A percentile compares a stretch with the other conserved stretches of the same genome.
Evolutionary conservation across 305 asterid species (phyloP).

Genomic region (Euphrasia arctica): DNA sequence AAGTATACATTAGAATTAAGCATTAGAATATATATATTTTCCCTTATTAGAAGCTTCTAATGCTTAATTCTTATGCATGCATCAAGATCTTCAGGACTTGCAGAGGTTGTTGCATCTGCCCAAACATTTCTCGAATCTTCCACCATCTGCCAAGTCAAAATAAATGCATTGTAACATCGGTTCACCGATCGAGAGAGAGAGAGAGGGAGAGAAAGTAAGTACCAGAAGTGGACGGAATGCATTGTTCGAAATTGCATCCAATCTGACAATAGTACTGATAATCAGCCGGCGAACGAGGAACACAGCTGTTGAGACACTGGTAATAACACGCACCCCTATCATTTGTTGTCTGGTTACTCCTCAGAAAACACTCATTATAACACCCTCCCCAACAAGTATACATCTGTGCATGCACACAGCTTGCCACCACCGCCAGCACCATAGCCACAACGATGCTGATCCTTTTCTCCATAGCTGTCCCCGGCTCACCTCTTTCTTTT

Average conservation of each 20-base stretch:
- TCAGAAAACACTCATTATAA: slow-evolving; percentile 31
- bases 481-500: not conserved
- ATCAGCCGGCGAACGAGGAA: slow-evolving; percentile 28
- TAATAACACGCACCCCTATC: slow-evolving; percentile 25
- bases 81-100: slow-evolving; percentile 24
- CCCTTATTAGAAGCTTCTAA: too few species aligned
- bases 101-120: slow-evolving; percentile 36
- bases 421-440: slow-evolving; percentile 20
- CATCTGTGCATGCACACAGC: slow-evolving; percentile 22
- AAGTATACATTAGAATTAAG: too few species aligned
- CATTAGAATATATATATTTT: too few species aligned
- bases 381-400: slow-evolving; percentile 43
- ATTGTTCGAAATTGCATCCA: slow-evolving; percentile 38
- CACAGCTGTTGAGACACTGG: slow-evolving; percentile 31
- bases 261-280: slow-evolving; percentile 36
- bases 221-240: slow-evolving; percentile 22
- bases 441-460: slow-evolving; percentile 2
- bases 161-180: not conserved
- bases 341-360: slow-evolving; percentile 7
- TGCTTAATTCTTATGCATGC: not conserved
- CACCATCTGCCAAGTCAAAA: slow-evolving; percentile 29
- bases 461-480: slow-evolving; percentile 25
- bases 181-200: not conserved
- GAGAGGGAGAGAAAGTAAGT: not conserved
- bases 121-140: slow-evolving; percentile 35